Percentiles rank a stretch among this genome's conserved stretches.
Evolutionary conservation across 1,139 yeast genomes (phyloP).

Genomic region (Candida gigantensis): DNA sequence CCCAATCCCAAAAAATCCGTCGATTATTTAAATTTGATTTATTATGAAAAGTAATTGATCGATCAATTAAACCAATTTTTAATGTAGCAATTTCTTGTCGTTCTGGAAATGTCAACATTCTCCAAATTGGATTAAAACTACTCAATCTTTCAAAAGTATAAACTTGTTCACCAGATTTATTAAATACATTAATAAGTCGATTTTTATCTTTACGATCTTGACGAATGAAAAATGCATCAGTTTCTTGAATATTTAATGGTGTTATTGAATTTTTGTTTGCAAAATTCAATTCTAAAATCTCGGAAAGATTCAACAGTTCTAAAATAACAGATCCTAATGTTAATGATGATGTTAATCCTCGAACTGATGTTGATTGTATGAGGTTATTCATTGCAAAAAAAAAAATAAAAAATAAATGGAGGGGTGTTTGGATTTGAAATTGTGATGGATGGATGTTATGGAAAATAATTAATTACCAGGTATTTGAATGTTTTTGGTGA

Average conservation of each 20-base stretch:
- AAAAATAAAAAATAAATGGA: not conserved
- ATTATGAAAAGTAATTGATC: constrained; percentile 52
- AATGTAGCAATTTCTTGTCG: constrained; percentile 54
- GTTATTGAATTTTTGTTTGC: constrained; percentile 36
- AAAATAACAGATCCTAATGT: constrained; percentile 41
- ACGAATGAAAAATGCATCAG: constrained; percentile 46
- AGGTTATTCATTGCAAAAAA: constrained; percentile 15
- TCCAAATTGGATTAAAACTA: constrained; percentile 54
- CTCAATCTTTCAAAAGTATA: constrained; percentile 55
- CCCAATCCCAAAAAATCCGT: constrained; percentile 32
- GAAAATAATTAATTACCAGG: too few relatives aligned
- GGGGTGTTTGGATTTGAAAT: not conserved
- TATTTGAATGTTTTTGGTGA: too few relatives aligned
- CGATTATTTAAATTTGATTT: constrained; percentile 50
- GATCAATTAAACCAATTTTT: constrained; percentile 46
- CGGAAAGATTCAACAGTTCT: constrained; percentile 39
- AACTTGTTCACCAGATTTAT: constrained; percentile 38
- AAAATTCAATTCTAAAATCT: constrained; percentile 33
- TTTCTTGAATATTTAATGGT: constrained; percentile 40
- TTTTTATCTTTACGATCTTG: constrained; percentile 49
- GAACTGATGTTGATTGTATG: constrained; percentile 47
- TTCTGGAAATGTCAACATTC: constrained; percentile 44
- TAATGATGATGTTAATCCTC: constrained; percentile 35
- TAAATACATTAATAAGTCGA: constrained; percentile 51
- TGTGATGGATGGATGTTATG: too few relatives aligned